Evolutionary conservation across 1,284 basidiomycete genomes (phyloP).

Genomic region (Testicularia cyperi): DNA sequence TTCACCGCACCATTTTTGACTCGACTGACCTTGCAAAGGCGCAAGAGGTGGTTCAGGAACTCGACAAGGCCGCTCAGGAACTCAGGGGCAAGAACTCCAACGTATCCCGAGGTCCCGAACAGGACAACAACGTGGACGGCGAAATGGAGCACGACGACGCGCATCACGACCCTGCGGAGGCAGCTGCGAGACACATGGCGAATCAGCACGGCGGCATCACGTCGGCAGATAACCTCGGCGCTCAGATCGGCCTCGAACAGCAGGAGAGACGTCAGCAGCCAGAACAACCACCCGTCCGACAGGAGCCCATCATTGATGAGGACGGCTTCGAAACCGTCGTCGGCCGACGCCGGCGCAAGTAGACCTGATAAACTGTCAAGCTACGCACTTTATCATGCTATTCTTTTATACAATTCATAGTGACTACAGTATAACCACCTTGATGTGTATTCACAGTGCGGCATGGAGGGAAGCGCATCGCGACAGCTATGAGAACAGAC

Average conservation of each 20-base stretch:
- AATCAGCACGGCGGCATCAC: conserved; percentile 25
- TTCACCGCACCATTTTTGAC: conserved; percentile 45
- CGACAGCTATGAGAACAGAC: no score
- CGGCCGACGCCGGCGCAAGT: conserved; percentile 39
- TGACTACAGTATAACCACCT: no score
- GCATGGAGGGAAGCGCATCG: no score
- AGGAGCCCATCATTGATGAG: conserved; percentile 45
- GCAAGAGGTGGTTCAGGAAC: conserved; percentile 26
- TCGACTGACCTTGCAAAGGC: conserved; percentile 25
- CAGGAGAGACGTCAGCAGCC: conserved; percentile 6
- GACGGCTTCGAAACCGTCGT: conserved; percentile 56
- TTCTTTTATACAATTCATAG: no score
- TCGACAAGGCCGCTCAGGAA: conserved; percentile 38
- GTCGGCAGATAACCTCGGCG: conserved; percentile 26
- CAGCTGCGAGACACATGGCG: conserved; percentile 20
- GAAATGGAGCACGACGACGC: conserved; percentile 12
- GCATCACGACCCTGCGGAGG: conserved; percentile 1
- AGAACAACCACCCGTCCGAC: conserved; percentile 4
- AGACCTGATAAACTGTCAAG: no score
- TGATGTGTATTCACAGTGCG: no score
- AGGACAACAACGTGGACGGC: conserved; percentile 29
- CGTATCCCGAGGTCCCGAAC: conserved; percentile 11
- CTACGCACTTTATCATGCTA: no score
- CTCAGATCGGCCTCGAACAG: conserved; percentile 14
- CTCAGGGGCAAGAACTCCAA: conserved; percentile 36